Base-by-base conservation (phyloP, 108 stramenopile species). In the Skeletonema grethae region DNA sequence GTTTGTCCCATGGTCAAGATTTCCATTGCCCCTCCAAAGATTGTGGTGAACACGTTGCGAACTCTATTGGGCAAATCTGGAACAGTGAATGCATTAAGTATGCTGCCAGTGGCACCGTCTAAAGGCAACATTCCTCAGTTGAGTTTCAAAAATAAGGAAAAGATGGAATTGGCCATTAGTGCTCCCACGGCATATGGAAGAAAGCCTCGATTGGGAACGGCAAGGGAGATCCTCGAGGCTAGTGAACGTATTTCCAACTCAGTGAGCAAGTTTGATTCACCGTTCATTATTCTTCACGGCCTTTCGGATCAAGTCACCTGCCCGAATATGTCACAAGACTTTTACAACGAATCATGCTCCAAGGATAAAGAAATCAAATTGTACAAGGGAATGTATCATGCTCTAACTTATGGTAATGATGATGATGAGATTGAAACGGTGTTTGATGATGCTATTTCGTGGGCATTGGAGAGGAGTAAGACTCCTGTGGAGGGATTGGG, bases 1-100 rank as follows among this genome's bases (percentile, higher is more conserved):
- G 73, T 84, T 0, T 68, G 70, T 65, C 90, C 88, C 10, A 91
- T 91, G 90, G 84, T 86, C 68, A 88, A 88, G 69, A 76, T 91
- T 30, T 48, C 86, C 1, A 87, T 87, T 79, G 22, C 79, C 45
- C 90, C 90, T 4, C 85, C 90, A 1, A 31, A 64, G 18, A 87
- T 78, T 70, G 85, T 91, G 1, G 81, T 91, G 15, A 45, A 82
- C 12, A 20, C 75, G 4, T 56, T 88, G 32, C 55, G 82, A 29
- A 34, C 24, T 12, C 31, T 87, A 2, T 68, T 79, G 9, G 87
- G 90, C 7, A 73, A 72, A 10, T 60, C 84, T 0, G 86, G 84
- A 15, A 81, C 77, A n/a, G 53, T 76, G 7, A 81, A 69, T 48
- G 30, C 43, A 38, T 66, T 84, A 29, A 81, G 72, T 61, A 22